These are phyloP conservation scores for Apiospora koreana DNA, from an alignment of 2,329 filamentous ascomycete species.

Conservation along the genomic window DNA sequence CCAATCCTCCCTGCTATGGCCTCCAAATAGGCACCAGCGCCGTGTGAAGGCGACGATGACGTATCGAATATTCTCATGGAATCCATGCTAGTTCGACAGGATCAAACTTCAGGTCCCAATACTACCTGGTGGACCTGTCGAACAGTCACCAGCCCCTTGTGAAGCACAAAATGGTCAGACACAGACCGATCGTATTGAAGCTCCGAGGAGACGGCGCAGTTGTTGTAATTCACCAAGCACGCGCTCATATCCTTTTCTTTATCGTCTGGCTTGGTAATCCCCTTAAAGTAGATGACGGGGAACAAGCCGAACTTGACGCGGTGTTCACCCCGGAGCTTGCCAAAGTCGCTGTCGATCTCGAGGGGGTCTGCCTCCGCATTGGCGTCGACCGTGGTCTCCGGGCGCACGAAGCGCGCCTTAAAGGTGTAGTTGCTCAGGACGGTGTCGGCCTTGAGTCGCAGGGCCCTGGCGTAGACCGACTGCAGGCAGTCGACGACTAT, in stretches of 20 bases:
- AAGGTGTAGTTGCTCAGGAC: background rate
- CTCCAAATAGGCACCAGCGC: no score
- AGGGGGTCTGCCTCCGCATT: background rate
- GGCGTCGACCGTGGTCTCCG: background rate
- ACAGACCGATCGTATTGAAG: background rate
- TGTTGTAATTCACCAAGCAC: background rate
- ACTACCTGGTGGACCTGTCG: no score
- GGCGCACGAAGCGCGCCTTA: background rate
- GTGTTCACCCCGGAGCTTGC: background rate
- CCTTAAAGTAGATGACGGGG: background rate
- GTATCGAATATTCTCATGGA: background rate
- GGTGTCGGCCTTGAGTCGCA: background rate
- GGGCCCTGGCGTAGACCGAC: background rate
- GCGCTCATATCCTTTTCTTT: background rate
- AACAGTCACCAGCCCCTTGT: background rate
- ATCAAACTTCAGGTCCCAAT: no score
- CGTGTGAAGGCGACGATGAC: background rate
- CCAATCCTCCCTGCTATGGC: no score
- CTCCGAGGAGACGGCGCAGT: background rate
- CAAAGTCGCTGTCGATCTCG: background rate
- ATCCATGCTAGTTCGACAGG: no score
- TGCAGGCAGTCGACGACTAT: background rate
- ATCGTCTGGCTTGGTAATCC: background rate
- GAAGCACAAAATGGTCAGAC: background rate
- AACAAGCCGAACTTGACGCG: background rate